A percentile compares a stretch with the other conserved stretches of the same genome.
Conservation (phyloP, 805 yeast species). For the Kazachstania kunashirensis region DNA sequence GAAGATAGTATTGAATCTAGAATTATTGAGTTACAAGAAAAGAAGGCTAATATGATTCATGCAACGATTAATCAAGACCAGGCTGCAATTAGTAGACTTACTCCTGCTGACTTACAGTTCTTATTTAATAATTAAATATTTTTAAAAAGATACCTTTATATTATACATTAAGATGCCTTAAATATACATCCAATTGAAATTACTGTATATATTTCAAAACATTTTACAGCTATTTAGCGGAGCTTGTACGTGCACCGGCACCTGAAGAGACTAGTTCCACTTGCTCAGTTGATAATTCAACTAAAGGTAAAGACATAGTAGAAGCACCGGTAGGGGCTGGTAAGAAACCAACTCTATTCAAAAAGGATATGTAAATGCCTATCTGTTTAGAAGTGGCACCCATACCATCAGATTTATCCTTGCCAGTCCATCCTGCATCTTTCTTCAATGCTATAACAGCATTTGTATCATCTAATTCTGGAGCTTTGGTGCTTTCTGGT, state of each 20-base stretch:
- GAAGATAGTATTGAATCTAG: slow-evolving; percentile 96
- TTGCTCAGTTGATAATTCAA: slow-evolving; percentile 48
- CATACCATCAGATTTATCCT: slow-evolving; percentile 56
- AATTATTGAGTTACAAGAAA: slow-evolving; percentile 90
- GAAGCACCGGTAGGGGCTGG: slow-evolving; percentile 47
- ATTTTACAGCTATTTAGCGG: slow-evolving; percentile 28
- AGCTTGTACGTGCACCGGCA: slow-evolving; percentile 68
- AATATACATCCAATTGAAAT: background rate
- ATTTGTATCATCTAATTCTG: slow-evolving; percentile 84
- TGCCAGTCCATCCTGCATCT: slow-evolving; percentile 56
- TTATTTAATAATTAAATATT: slow-evolving; percentile 62
- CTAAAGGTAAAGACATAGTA: slow-evolving; percentile 41
- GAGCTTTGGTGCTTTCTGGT: slow-evolving; percentile 87
- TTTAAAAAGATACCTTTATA: no score
- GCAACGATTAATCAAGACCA: slow-evolving; percentile 94
- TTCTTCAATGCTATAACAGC: slow-evolving; percentile 57
- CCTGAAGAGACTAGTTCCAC: slow-evolving; percentile 50
- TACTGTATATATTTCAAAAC: background rate
- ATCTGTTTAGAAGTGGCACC: slow-evolving; percentile 64
- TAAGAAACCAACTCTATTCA: slow-evolving; percentile 71
- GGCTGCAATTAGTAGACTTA: slow-evolving; percentile 75
- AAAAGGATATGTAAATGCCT: slow-evolving; percentile 71
- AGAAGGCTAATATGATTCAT: slow-evolving; percentile 95
- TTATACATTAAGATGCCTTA: no score
- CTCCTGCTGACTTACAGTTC: slow-evolving; percentile 92